These are phyloP conservation scores for Zygosaccharomyces rouxii DNA, from an alignment of 805 yeast genomes.

Conservation along the genomic window DNA sequence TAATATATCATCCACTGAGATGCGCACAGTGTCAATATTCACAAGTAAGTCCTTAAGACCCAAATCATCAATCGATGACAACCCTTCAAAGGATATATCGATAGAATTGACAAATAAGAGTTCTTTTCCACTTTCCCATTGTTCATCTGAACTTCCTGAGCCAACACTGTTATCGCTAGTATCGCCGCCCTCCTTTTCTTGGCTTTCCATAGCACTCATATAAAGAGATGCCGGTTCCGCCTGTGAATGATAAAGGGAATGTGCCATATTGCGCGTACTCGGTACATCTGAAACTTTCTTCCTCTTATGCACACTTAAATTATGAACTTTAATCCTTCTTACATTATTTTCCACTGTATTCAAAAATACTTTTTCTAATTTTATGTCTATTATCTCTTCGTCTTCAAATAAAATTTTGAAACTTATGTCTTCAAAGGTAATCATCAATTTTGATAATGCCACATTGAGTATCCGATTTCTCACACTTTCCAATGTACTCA, in stretches of 20 bases:
- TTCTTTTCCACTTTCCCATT: constrained; percentile 9
- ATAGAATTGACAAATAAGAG: constrained; percentile 34
- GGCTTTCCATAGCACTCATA: constrained; percentile 72
- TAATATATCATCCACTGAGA: constrained; percentile 24
- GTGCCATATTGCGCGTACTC: constrained; percentile 34
- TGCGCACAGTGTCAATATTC: constrained; percentile 37
- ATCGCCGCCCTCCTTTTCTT: constrained; percentile 30
- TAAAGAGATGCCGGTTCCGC: constrained; percentile 68
- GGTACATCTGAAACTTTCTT: constrained; percentile 20
- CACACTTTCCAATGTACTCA: constrained; percentile 45
- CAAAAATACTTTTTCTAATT: constrained; percentile 33
- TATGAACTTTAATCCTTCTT: constrained; percentile 39
- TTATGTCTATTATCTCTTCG: constrained; percentile 32
- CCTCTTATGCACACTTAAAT: constrained; percentile 34
- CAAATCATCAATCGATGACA: constrained; percentile 33
- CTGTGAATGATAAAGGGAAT: constrained; percentile 62
- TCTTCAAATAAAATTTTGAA: constrained; percentile 48
- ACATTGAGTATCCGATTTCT: constrained; percentile 63
- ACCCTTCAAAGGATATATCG: constrained; percentile 47
- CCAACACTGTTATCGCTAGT: constrained; percentile 26
- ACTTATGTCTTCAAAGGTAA: constrained; percentile 44
- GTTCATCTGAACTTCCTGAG: constrained; percentile 14
- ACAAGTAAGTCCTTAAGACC: constrained; percentile 33
- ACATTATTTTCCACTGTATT: constrained; percentile 43
- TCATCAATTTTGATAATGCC: constrained; percentile 56